A percentile compares a stretch with the other conserved stretches of the same genome.
Conservation (phyloP, 2,329 filamentous ascomycete species). For the Aspergillus ochraceoroseus region DNA sequence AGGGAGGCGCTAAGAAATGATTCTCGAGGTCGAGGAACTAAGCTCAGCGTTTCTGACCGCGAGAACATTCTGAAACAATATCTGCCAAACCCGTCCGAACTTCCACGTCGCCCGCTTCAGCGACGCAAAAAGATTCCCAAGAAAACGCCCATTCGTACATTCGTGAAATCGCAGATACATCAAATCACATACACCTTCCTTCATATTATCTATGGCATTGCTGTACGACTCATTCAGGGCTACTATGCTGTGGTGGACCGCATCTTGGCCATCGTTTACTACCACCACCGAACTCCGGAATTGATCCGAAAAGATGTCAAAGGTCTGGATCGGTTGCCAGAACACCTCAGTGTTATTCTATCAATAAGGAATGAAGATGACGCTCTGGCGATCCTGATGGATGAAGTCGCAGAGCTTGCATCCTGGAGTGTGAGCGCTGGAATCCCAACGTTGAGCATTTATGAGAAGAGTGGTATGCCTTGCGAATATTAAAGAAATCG, state of each 20-base stretch:
- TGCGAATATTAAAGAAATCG: constrained; percentile 20
- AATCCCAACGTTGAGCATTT: constrained; percentile 81
- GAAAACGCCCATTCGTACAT: constrained; percentile 43
- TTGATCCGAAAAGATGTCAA: constrained; percentile 84
- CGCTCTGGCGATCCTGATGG: constrained; percentile 75
- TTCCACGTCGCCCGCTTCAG: constrained; percentile 22
- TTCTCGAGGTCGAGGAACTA: constrained; percentile 37
- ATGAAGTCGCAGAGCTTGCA: constrained; percentile 84
- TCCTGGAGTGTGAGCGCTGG: constrained; percentile 91
- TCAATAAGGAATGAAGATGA: constrained; percentile 65
- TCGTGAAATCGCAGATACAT: constrained; percentile 44
- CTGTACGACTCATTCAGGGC: constrained; percentile 73
- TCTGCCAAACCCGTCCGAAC: constrained; percentile 45
- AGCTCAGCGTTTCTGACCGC: constrained; percentile 46
- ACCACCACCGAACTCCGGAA: constrained; percentile 93
- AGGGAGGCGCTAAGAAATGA: constrained; percentile 39
- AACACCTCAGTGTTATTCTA: constrained; percentile 82
- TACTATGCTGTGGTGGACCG: constrained; percentile 75
- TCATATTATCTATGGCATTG: constrained; percentile 80
- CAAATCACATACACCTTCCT: constrained; percentile 44
- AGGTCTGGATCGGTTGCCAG: constrained; percentile 66
- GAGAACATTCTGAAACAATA: constrained; percentile 51
- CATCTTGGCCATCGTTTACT: constrained; percentile 75
- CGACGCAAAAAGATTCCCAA: constrained; percentile 26
- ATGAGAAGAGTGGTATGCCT: constrained; percentile 82